These are phyloP conservation scores for Carex cristatella DNA, from an alignment of 176 grass and related monocot species.

Conservation along the genomic window DNA sequence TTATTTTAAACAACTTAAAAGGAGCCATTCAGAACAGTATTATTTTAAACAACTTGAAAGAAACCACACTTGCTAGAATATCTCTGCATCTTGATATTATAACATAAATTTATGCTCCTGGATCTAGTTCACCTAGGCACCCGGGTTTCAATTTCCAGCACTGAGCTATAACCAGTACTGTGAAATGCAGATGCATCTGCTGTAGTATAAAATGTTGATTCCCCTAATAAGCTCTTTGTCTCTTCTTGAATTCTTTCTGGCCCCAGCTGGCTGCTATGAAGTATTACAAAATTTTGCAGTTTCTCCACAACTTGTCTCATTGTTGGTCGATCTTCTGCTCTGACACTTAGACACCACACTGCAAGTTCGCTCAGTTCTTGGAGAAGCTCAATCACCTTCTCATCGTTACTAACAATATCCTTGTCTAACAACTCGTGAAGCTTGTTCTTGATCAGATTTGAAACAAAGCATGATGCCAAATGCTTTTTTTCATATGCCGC, in stretches of 20 bases:
- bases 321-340: slow-evolving; percentile 20
- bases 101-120: neutral
- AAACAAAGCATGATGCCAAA: neutral
- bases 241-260: neutral
- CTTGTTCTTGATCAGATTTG: neutral
- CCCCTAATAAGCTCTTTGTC: neutral
- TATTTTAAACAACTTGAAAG: neutral
- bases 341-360: slow-evolving; percentile 15
- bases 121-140: neutral
- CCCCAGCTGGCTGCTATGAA: neutral
- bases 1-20: no score
- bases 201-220: neutral
- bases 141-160: slow-evolving; percentile 10
- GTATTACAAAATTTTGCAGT: neutral
- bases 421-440: slow-evolving; percentile 12
- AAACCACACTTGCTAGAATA: neutral
- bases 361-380: neutral
- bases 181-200: neutral
- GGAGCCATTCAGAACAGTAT: no score
- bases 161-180: neutral
- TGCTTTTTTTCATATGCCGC: neutral
- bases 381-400: neutral
- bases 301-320: slow-evolving; percentile 20
- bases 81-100: neutral
- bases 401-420: slow-evolving; percentile 5